phyloP scores from a whole-genome alignment of 2,329 filamentous ascomycete species.

The Pseudogymnoascus sp. region DNA sequence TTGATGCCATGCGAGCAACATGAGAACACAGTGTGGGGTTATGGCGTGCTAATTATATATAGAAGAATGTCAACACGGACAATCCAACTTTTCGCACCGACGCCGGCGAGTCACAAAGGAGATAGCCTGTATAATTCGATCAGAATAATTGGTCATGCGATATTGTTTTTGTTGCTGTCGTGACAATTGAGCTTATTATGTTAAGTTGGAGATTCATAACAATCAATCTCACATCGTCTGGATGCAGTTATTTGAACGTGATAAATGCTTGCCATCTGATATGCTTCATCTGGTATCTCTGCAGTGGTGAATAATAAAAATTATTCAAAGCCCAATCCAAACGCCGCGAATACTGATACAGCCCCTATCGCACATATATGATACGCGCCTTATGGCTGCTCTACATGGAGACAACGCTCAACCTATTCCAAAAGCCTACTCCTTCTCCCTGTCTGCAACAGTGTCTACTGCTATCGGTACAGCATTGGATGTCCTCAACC shows the following conservation, averaged over 20 bases:
- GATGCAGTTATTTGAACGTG: not conserved
- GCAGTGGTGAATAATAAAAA: not conserved
- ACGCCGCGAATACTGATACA: not conserved
- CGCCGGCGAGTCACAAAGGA: not conserved
- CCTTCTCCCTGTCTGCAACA: constrained; percentile 15
- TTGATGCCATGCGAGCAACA: not conserved
- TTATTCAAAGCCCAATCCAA: not conserved
- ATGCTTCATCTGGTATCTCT: constrained; percentile 1
- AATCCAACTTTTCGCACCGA: not conserved
- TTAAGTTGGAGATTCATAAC: not conserved
- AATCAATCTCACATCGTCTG: not conserved
- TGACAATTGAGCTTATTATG: not conserved
- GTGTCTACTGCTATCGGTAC: constrained; percentile 24
- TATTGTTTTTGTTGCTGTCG: not conserved
- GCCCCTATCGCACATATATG: not conserved
- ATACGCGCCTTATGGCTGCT: not conserved
- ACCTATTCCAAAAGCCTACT: not conserved
- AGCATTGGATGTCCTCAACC: constrained; percentile 46
- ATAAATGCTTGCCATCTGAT: not conserved
- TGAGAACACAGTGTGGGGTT: constrained; percentile 6
- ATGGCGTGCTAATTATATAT: constrained; percentile 6
- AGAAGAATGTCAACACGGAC: constrained; percentile 2
- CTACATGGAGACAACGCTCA: not conserved
- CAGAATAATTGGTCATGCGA: not conserved
- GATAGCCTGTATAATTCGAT: not conserved